Evolutionary conservation across 257 asterid species (phyloP), one percentile per base, ranked within the genome.

Genomic region (Solanum medicagineum): DNA sequence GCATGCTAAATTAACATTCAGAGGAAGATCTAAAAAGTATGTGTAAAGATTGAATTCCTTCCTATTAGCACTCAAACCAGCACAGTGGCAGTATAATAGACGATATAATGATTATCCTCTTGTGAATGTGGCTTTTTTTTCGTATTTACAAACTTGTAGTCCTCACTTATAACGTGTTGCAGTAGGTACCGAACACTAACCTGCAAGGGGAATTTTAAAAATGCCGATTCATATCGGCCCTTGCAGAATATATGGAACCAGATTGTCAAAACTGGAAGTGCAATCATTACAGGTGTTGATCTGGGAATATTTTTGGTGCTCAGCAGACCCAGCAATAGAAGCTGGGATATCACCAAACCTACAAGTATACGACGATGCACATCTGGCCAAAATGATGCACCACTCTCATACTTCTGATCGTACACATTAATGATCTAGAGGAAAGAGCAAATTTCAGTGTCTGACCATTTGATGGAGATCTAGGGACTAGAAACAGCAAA

Each of bases 331-430:
- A 94, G 84, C 80, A 94, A 84, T 70, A 94, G 91, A 81, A 95
- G 77, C 88, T 95, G 99, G 36, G 97, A 92, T 80, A 94, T 86
- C 32, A 95, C 82, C 84, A 95, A 82, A 79, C 96, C 93, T 74
- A 89, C 84, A 66, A 95, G 86, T 69, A 95, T 86, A 83, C 98
- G 95, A 22, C 88, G 91, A 85, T 94, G 98, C 84, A 95, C 99
- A 81, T 95, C 97, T 40, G 98, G 99, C 99, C 99, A 95, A 85
- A 89, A 94, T 5, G 87, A 40, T n/a, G 97, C 99, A n/a, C 91
- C 99, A 47, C 97, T 95, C 91, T 95, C 99, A 40, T 95, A 95
- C 87, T 92, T 94, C 88, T 93, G 99, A 77, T 93, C 91, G 32
- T 94, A 95, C 17, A 95, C 98, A 86, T 95, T 94, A 89, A 95